These are phyloP conservation scores for Cyclaneusma minus DNA, from an alignment of 2,329 filamentous ascomycete species.

Conservation along the genomic window DNA sequence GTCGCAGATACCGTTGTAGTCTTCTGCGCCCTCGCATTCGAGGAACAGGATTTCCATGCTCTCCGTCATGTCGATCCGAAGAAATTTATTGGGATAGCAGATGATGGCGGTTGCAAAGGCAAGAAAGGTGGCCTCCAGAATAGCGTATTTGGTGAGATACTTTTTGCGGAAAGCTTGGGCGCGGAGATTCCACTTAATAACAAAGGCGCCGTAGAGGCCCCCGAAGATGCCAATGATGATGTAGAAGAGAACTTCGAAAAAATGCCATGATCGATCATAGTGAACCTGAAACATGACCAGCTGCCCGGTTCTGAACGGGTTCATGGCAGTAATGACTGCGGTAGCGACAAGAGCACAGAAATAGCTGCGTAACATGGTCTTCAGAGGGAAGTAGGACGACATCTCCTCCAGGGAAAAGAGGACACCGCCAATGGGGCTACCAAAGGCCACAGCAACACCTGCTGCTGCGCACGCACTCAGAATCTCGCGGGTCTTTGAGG, in stretches of 20 bases:
- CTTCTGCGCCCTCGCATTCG: slow-evolving; percentile 79
- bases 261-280: slow-evolving; percentile 95
- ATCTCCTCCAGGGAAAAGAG: slow-evolving; percentile 97
- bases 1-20: slow-evolving; percentile 84
- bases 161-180: slow-evolving; percentile 89
- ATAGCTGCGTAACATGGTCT: slow-evolving; percentile 96
- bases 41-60: slow-evolving; percentile 97
- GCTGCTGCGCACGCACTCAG: slow-evolving; percentile 88
- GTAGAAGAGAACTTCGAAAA: slow-evolving; percentile 91
- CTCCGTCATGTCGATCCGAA: slow-evolving; percentile 97
- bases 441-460: slow-evolving; percentile 91
- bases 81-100: slow-evolving; percentile 93
- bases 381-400: slow-evolving; percentile 89
- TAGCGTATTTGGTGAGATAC: slow-evolving; percentile 69
- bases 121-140: slow-evolving; percentile 73
- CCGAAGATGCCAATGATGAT: slow-evolving; percentile 84
- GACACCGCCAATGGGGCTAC: slow-evolving; percentile 91
- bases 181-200: slow-evolving; percentile 94
- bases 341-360: slow-evolving; percentile 95
- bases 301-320: slow-evolving; percentile 91
- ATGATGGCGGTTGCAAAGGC: slow-evolving; percentile 74
- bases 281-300: slow-evolving; percentile 98
- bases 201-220: slow-evolving; percentile 86
- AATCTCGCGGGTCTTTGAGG: slow-evolving; percentile 88
- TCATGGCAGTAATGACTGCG: slow-evolving; percentile 85